Percentiles rank a stretch among this genome's conserved stretches.
Evolutionary conservation across 257 asterid genomes (phyloP).

Genomic region (Paraleonurus japonicus): DNA sequence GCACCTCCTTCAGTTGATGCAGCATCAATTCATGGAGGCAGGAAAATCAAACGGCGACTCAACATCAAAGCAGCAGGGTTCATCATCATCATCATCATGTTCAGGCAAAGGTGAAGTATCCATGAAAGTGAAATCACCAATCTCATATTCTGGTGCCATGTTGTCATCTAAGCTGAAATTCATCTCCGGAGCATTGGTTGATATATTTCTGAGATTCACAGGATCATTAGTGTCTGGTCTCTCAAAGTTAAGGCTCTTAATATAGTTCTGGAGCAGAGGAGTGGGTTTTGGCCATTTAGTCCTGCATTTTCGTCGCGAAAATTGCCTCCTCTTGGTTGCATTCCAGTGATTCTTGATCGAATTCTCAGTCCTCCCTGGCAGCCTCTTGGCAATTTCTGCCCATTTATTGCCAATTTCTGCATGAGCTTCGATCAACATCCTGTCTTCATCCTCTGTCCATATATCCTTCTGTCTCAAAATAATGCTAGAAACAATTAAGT

Average conservation of each 20-base stretch:
- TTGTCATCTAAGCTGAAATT: conserved; percentile 5
- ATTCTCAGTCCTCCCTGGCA: conserved; percentile 76
- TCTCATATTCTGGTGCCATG: conserved; percentile 4
- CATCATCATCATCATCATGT: conserved; percentile 15
- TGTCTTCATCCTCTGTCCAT: conserved; percentile 89
- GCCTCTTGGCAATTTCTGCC: conserved; percentile 81
- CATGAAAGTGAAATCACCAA: conserved; percentile 29
- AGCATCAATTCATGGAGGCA: conserved; percentile 24
- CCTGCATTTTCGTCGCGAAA: conserved; percentile 67
- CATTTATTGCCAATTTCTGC: conserved; percentile 75
- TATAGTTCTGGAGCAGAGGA: conserved; percentile 70
- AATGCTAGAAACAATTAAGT: background rate
- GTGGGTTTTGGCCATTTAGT: conserved; percentile 76
- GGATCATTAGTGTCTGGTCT: conserved; percentile 10
- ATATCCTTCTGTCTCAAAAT: conserved; percentile 54
- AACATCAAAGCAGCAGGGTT: conserved; percentile 30
- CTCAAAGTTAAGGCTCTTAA: conserved; percentile 51
- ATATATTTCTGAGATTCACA: background rate
- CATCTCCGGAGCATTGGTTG: background rate
- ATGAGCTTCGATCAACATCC: conserved; percentile 66
- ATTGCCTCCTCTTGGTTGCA: conserved; percentile 80
- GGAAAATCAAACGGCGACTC: conserved; percentile 39
- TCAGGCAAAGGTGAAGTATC: conserved; percentile 16
- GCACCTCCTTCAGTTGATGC: background rate
- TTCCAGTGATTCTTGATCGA: conserved; percentile 96